These are phyloP conservation scores for Gnomoniopsis sp. DNA, from an alignment of 2,329 filamentous ascomycete species.

Conservation along the genomic window DNA sequence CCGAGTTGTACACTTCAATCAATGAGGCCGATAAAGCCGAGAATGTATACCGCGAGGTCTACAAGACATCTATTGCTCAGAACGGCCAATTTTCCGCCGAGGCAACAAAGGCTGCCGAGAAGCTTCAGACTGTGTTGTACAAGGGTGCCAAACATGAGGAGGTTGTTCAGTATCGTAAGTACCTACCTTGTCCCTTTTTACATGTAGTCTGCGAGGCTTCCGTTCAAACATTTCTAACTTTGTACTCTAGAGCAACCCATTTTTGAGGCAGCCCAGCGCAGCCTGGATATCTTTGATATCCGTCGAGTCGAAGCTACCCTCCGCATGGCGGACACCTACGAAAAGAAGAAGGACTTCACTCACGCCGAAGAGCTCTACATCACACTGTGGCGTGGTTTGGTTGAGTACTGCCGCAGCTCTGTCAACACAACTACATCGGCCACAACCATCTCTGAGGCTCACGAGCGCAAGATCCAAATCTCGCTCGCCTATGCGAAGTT, in stretches of 20 bases:
- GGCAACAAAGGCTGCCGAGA: slow-evolving; percentile 16
- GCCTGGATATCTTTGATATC: slow-evolving; percentile 18
- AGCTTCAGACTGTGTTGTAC: slow-evolving; percentile 18
- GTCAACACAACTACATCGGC: slow-evolving; percentile 9
- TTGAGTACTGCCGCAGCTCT: slow-evolving; percentile 19
- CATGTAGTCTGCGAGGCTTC: too few species aligned
- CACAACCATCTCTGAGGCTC: slow-evolving; percentile 17
- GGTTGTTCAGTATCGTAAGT: slow-evolving; percentile 17
- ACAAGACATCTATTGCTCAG: slow-evolving; percentile 16
- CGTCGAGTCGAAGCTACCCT: slow-evolving; percentile 18
- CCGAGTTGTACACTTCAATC: slow-evolving; percentile 19
- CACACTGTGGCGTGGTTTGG: slow-evolving; percentile 22
- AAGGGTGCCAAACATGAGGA: slow-evolving; percentile 18
- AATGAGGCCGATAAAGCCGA: slow-evolving; percentile 18
- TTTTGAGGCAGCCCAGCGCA: slow-evolving; percentile 17
- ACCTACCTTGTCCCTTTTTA: neutral
- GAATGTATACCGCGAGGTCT: slow-evolving; percentile 17
- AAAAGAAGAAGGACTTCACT: slow-evolving; percentile 19
- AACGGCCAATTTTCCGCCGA: slow-evolving; percentile 16
- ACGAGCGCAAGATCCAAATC: slow-evolving; percentile 21
- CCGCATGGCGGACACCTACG: slow-evolving; percentile 17
- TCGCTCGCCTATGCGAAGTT: slow-evolving; percentile 20
- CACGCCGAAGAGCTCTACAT: slow-evolving; percentile 23
- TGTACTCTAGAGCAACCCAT: slow-evolving; percentile 4
- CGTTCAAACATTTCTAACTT: neutral